Base-by-base conservation (phyloP, 1,284 basidiomycete species). In the Meripilus lineatus region DNA sequence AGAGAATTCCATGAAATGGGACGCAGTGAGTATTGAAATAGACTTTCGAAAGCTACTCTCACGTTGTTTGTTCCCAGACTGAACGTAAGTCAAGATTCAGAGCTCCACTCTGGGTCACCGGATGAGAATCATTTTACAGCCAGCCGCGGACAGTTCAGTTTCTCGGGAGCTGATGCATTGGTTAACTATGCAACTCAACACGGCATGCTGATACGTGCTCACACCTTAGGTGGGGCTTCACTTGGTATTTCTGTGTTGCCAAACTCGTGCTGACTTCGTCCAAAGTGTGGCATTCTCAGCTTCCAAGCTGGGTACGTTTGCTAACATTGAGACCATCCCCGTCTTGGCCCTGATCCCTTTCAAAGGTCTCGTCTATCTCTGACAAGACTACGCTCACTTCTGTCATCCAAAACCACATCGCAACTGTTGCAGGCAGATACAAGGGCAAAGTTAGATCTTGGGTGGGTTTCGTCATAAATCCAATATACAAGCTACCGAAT, bases 271-370 rank as follows among this genome's bases (percentile, higher is more conserved):
- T n/a, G n/a, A n/a, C n/a, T n/a, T 15, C 17, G 4, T 21, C 28
- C 7, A 41, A 41, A 59, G 72, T 74, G 38, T 76, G 74, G 72
- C 68, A 72, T 57, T 67, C 65, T 42, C 72, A 75, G 48, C 67
- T 75, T 25, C 74, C 74, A 4, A 46, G 52, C 32, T 75, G 72
- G 72, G 73, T 71, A 17, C 20, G 43, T 23, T 23, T 20, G 11
- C 15, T n/a, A 39, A 6, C 21, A 30, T 38, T 22, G 21, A 32
- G 21, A 46, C 42, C 8, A 10, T 20, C 5, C n/a, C 40, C n/a
- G 8, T 26, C 4, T 5, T 58, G 59, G 11, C 47, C 23, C 26
- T 38, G 26, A 34, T 18, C 40, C 38, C 20, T 18, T 32, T 24
- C 25, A 37, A n/a, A 45, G 49, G 50, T 60, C 11, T 60, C 58